phyloP scores from a whole-genome alignment of 1,284 basidiomycete species.

The Austropuccinia psidii region DNA sequence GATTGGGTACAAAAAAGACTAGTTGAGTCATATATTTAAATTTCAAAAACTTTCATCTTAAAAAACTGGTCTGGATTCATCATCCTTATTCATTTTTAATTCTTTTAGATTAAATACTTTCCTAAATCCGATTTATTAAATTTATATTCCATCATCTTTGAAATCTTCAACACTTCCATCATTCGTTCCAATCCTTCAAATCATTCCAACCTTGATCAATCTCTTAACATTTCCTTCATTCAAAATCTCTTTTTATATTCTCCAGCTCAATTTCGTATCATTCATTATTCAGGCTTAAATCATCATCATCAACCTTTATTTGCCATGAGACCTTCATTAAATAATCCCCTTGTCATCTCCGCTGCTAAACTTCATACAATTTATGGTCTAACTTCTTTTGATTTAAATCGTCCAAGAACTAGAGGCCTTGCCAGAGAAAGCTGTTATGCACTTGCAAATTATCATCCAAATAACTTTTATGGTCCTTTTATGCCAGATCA shows the following conservation, averaged over 20 bases:
- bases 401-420: neutral
- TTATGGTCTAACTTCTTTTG: conserved; percentile 16
- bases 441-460: neutral
- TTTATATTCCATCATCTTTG: conserved; percentile 6
- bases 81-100: too few relatives aligned
- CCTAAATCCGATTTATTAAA: neutral
- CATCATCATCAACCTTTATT: neutral
- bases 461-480: neutral
- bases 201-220: neutral
- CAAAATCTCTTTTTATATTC: neutral
- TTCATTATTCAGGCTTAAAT: conserved; percentile 8
- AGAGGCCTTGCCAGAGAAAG: conserved; percentile 25
- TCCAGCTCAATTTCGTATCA: conserved; percentile 3
- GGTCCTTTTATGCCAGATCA: conserved; percentile 27
- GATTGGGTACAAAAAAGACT: too few relatives aligned
- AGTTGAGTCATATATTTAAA: too few relatives aligned
- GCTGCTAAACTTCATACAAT: conserved; percentile 27
- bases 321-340: neutral
- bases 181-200: neutral
- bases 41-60: too few relatives aligned
- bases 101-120: conserved; percentile 29
- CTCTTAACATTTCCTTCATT: neutral
- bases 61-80: too few relatives aligned
- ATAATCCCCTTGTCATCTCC: neutral
- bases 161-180: neutral